Percentiles rank a stretch among this genome's conserved stretches.
Evolutionary conservation across 1,284 basidiomycete species (phyloP).

Genomic region (Laetiporus sulphureus): DNA sequence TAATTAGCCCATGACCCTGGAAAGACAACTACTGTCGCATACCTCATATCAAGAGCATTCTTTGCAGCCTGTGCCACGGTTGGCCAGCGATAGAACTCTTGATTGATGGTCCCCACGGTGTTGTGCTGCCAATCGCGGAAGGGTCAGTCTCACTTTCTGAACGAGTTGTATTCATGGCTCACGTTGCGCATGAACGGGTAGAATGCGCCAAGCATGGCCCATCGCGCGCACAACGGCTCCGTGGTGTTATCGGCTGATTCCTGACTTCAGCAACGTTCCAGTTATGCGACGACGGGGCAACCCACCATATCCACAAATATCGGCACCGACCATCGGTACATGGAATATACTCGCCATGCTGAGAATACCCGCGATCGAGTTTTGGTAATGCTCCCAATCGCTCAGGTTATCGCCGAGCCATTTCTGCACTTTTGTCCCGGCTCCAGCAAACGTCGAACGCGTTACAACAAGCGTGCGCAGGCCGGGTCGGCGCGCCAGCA

Average conservation of each 20-base stretch:
- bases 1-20: no score
- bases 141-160: not conserved
- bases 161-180: conserved; percentile 16
- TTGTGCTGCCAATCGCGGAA: conserved; percentile 40
- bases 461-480: conserved; percentile 61
- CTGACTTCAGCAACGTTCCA: conserved; percentile 22
- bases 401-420: conserved; percentile 67
- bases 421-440: conserved; percentile 58
- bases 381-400: conserved; percentile 48
- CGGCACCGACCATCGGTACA: conserved; percentile 63
- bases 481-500: conserved; percentile 55
- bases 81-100: conserved; percentile 68
- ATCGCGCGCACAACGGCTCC: conserved; percentile 57
- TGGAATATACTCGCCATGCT: conserved; percentile 58
- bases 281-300: not conserved
- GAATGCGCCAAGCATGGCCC: conserved; percentile 65
- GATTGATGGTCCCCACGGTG: conserved; percentile 40
- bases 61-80: conserved; percentile 51
- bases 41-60: conserved; percentile 56
- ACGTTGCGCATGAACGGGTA: conserved; percentile 70
- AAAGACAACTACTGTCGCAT: no score
- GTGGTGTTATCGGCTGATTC: conserved; percentile 47
- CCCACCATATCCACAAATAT: conserved; percentile 62
- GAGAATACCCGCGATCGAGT: conserved; percentile 57
- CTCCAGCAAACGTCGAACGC: conserved; percentile 66